Base-by-base conservation (phyloP, 805 yeast species). In the Metschnikowia proteae region DNA sequence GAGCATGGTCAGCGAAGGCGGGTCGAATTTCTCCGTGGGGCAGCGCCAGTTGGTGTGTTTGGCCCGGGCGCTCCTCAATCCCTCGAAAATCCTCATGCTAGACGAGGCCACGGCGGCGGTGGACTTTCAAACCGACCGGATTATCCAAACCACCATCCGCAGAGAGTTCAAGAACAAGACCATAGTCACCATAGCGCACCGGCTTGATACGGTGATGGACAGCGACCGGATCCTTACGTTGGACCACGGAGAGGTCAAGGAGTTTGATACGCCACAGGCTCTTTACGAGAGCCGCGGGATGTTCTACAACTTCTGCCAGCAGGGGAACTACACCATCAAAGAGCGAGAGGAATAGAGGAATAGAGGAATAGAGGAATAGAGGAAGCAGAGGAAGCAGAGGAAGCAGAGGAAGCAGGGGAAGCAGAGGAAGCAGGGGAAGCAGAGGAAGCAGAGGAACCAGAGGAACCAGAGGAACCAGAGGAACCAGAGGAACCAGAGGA, bases 251-350 rank as follows among this genome's bases (percentile, higher is more conserved):
- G 49, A 53, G 25, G 61, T 62, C 6, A 49, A 47, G 36, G 65
- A 62, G 46, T 62, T 52, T 30, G 63, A 57, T 46, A 17, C 50
- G 52, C 96, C 96, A 0, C 62, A 62, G 6, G 68, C 61, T 9
- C 64, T 83, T 47, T 59, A 82, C 41, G 60, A 78, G 43, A 59
- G 70, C 30, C 60, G 64, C 3, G 67, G 81, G 1, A 57, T 73
- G 10, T 83, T 84, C 56, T 81, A 76, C 62, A 63, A 68, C 47
- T 67, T 84, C 38, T 83, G 86, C 64, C 63, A 68, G 51, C 65
- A 71, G 49, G 74, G 75, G 25, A 73, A 73, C 7, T 61, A 62
- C 52, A 46, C 61, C 10, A 11, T n/a, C 13, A 6, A 13, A 22
- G 36, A 33, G 25, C 11, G 32, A n/a, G 31, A 27, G 31, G n/a